Base-by-base conservation (phyloP, 306 rosid species). In the Cicer bijugum region DNA sequence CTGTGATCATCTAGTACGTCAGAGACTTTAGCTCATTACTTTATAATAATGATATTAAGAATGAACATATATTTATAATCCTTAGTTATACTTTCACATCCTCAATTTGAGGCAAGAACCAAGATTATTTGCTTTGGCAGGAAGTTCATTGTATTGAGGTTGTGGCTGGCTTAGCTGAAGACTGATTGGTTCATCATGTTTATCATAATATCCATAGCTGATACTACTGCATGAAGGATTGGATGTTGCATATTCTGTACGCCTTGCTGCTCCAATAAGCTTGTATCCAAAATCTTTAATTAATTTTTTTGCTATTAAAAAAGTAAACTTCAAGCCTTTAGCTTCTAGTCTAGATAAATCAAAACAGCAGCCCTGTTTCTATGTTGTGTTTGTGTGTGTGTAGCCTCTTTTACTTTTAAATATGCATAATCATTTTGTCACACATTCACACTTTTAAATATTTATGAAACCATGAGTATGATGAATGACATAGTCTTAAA, bases 151-250 rank as follows among this genome's bases (percentile, higher is more conserved):
- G 78, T 66, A 61, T 59, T 78, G 85, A 51, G 90, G 65, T 42
- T 67, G 82, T 46, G 93, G 84, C 68, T 80, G 93, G 79, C 89
- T 85, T 83, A 85, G 90, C 82, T 85, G 89, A 47, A 85, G 90
- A 69, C 76, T 63, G 55, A 81, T 71, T 53, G 89, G 84, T 12
- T 67, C 63, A 39, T 66, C 60, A 20, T 61, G 84, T 68, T 74
- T 48, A 9, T 82, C 82, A 50, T 50, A 15, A 72, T 63, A 83
- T 58, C 81, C 86, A 35, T 74, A 73, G 23, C 39, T 19, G 33
- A 81, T 64, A 51, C 71, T 42, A 9, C 8, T 75, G 60, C 48
- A 68, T 57, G 86, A 33, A 67, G 73, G 57, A 23, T 72, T 75
- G 37, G 85, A 71, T 66, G 72, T 53, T 47, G 23, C 74, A 72